phyloP scores from a whole-genome alignment of 805 yeast genomes.

The Wickerhamomyces queroliae region DNA sequence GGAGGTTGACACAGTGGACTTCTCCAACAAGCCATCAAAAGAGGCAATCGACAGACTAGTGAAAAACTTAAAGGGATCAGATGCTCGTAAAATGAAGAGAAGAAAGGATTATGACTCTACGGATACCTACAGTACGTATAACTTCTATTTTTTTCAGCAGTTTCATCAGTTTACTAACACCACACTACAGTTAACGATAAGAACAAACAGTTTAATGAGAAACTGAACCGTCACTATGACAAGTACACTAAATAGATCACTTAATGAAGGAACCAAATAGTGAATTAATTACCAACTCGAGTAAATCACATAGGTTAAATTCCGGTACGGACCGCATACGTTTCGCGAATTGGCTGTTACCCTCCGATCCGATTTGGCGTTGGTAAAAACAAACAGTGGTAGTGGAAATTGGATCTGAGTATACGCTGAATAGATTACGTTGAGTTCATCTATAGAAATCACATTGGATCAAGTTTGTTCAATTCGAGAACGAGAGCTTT shows the following conservation, averaged over 20 bases:
- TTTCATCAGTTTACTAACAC: conserved; percentile 23
- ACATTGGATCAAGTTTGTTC: no score
- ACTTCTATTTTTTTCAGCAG: neutral
- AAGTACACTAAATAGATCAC: conserved; percentile 21
- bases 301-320: no score
- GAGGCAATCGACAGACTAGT: conserved; percentile 28
- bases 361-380: no score
- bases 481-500: no score
- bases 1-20: conserved; percentile 18
- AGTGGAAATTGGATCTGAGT: no score
- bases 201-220: conserved; percentile 69
- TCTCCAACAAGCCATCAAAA: conserved; percentile 31
- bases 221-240: conserved; percentile 54
- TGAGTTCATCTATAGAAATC: no score
- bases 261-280: neutral
- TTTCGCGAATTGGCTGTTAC: no score
- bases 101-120: conserved; percentile 32
- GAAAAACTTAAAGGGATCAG: conserved; percentile 14
- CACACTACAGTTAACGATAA: conserved; percentile 46
- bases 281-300: no score
- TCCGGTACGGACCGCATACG: no score
- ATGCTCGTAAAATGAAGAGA: conserved; percentile 28
- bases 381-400: no score
- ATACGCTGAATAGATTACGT: no score
- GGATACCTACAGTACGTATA: conserved; percentile 25